Evolutionary conservation across 2,329 filamentous ascomycete genomes (phyloP).

Genomic region (Cladobotryum mycophilum): DNA sequence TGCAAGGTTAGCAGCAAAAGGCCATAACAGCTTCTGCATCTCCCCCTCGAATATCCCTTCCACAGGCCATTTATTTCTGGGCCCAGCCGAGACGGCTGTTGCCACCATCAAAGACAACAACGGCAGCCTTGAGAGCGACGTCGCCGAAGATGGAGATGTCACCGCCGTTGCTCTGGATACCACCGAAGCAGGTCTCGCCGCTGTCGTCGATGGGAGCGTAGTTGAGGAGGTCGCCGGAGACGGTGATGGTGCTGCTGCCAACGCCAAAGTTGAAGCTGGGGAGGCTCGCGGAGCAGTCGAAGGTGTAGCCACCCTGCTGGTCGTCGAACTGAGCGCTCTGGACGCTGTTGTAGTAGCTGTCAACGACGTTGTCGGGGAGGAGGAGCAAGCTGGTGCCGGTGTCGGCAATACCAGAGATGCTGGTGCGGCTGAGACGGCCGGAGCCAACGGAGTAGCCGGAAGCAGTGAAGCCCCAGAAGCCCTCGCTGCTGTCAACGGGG

Average conservation of each 20-base stretch:
- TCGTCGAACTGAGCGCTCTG: conserved; percentile 28
- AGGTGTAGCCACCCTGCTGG: conserved; percentile 35
- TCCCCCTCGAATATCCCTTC: too few relatives aligned
- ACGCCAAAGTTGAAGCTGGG: conserved; percentile 49
- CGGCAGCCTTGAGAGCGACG: conserved; percentile 53
- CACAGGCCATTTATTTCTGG: conserved; percentile 10
- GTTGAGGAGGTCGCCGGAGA: conserved; percentile 47
- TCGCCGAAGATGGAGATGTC: conserved; percentile 54
- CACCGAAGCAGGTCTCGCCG: conserved; percentile 53
- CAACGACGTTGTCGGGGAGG: conserved; percentile 45
- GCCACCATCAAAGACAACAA: conserved; percentile 50
- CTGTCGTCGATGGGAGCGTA: conserved; percentile 43
- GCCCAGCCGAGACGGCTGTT: conserved; percentile 44
- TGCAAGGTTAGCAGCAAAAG: too few relatives aligned
- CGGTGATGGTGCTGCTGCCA: conserved; percentile 48
- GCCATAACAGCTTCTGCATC: too few relatives aligned
- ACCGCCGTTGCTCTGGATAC: conserved; percentile 51
- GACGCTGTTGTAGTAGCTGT: conserved; percentile 42
- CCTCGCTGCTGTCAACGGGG: conserved; percentile 52
- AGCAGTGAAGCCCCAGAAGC: conserved; percentile 51
- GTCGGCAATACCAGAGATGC: conserved; percentile 46
- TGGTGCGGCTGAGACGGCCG: conserved; percentile 22
- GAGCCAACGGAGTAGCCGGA: conserved; percentile 17
- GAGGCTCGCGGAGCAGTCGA: conserved; percentile 38
- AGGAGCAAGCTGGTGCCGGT: conserved; percentile 59